These are phyloP conservation scores for Balakata baccata DNA, from an alignment of 345 rosid genomes.

Conservation along the genomic window DNA sequence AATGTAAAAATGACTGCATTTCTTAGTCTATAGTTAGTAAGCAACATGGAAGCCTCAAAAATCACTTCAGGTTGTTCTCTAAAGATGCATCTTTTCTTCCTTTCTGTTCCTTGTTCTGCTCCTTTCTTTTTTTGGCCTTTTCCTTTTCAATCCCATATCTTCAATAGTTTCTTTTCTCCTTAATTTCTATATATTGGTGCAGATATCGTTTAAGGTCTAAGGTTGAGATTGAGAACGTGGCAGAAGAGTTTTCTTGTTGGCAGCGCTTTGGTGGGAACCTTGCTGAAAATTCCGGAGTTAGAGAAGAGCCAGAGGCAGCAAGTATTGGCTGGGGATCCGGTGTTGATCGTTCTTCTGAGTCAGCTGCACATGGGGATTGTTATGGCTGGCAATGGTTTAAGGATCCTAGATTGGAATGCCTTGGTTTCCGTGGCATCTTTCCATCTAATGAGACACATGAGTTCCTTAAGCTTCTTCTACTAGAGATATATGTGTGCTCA, in stretches of 20 bases:
- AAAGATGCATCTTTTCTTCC: too few species aligned
- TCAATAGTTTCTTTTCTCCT: too few species aligned
- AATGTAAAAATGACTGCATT: too few species aligned
- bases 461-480: conserved; percentile 19
- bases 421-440: conserved; percentile 78
- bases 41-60: too few species aligned
- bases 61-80: too few species aligned
- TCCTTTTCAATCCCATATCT: too few species aligned
- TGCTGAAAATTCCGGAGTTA: conserved; percentile 30
- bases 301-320: conserved; percentile 62
- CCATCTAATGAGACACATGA: conserved; percentile 53
- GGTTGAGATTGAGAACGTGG: conserved; percentile 80
- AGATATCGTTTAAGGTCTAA: conserved; percentile 82
- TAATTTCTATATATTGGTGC: conserved; percentile 15
- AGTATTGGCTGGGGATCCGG: conserved; percentile 68
- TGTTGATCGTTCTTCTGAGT: conserved; percentile 47
- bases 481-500: background rate
- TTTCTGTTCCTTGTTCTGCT: too few species aligned
- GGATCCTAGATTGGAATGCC: conserved; percentile 81
- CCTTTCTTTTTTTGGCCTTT: too few species aligned
- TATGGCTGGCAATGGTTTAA: conserved; percentile 79
- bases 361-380: conserved; percentile 54
- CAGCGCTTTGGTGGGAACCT: conserved; percentile 59
- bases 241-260: conserved; percentile 72
- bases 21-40: too few species aligned